Base-by-base conservation (phyloP, 225 moss, liverwort and hornwort genomes). In the Antitrichia curtipendula region DNA sequence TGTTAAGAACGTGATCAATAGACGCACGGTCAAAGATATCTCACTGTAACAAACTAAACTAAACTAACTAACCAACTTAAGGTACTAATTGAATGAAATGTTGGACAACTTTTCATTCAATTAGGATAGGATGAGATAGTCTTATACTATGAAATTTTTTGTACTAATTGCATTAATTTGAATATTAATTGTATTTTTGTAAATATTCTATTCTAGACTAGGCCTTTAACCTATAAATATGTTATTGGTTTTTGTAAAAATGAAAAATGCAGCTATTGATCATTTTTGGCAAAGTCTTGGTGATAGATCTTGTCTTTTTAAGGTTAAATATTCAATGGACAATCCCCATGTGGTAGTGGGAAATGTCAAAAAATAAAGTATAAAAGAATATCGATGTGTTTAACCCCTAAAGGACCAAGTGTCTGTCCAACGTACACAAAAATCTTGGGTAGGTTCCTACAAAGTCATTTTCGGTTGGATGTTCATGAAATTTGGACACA, bases 171-270 rank as follows among this genome's bases (percentile, higher is more conserved):
- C 16, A 16, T 27, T 9, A 16, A 43, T 71, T 43, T 1, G 2
- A 27, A 0, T 43, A 45, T 1, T 6, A 72, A 3, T 43, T 28
- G 10, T 10, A 2, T 72, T 72, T 28, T 45, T 28, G 45, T 8
- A 41, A 70, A 70, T 1, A 41, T 8, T 69, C 1, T 24, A 0
- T 16, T 70, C 5, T 16, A 43, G 3, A 43, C 23, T 0, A 72
- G 3, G 45, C 0, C 45, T 45, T 72, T 10, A 70, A 29, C 2
- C 0, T 41, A 1, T 27, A 25, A 41, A 3, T 8, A n/a, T n/a
- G n/a, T n/a, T n/a, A n/a, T n/a, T 41, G 2, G 27, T 70, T 5
- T 41, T 1, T 70, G 0, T 71, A 43, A 27, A 16, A 34, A 15
- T 15, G 8, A 70, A 27, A 9, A 70, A 43, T 71, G 27, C 16